phyloP scores from a whole-genome alignment of 2,329 filamentous ascomycete species.

The Parafenestella ontariensis region DNA sequence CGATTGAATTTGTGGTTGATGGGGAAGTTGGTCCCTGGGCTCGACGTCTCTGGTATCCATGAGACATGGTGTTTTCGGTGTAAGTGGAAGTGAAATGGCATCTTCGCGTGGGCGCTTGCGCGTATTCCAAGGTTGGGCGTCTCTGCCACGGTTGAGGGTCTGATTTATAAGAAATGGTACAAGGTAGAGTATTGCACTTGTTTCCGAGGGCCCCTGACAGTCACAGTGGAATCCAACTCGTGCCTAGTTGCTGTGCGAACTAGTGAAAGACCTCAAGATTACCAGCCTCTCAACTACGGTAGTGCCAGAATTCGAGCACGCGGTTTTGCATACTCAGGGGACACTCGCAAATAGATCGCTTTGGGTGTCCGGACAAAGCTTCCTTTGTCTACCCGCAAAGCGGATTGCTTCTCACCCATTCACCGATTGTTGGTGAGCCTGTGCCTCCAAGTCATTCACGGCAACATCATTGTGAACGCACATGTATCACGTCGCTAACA shows the following conservation, averaged over 20 bases:
- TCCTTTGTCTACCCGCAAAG: too few species aligned
- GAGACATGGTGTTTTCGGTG: background rate
- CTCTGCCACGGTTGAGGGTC: background rate
- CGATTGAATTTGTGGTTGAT: background rate
- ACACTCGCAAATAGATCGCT: too few species aligned
- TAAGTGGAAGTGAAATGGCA: background rate
- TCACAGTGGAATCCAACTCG: background rate
- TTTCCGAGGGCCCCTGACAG: background rate
- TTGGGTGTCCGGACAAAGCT: too few species aligned
- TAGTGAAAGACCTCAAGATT: background rate
- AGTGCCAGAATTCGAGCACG: too few species aligned
- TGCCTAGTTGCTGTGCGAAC: background rate
- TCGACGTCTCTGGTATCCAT: background rate
- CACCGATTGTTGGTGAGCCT: background rate
- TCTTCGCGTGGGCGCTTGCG: background rate
- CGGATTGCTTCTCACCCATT: background rate
- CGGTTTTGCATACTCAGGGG: too few species aligned
- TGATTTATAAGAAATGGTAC: background rate
- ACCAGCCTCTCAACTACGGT: too few species aligned
- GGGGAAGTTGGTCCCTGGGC: background rate
- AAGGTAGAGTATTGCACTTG: background rate
- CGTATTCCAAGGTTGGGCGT: background rate
- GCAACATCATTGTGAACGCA: background rate
- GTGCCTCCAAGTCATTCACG: background rate
- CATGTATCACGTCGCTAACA: background rate